These are phyloP conservation scores for Sesbania bispinosa DNA, from an alignment of 306 rosid genomes.

Conservation along the genomic window DNA sequence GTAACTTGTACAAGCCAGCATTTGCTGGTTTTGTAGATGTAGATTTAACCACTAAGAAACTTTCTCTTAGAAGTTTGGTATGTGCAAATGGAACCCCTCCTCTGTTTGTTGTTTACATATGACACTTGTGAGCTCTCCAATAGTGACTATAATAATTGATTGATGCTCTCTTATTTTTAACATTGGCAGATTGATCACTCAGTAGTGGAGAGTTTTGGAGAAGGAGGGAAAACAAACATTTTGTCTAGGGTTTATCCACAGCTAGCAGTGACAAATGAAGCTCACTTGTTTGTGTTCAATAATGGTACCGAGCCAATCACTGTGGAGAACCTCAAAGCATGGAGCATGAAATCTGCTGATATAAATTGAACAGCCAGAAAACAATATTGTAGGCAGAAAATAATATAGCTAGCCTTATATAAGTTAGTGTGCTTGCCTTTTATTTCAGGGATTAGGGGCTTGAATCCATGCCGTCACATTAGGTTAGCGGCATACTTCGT, in stretches of 20 bases:
- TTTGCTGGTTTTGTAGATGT: conserved; percentile 82
- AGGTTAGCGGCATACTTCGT: no score
- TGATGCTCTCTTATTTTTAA: neutral
- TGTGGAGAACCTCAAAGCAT: conserved; percentile 54
- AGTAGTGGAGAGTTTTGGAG: conserved; percentile 80
- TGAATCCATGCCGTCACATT: no score
- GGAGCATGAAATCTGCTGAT: conserved; percentile 63
- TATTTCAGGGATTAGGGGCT: no score
- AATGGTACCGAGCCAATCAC: conserved; percentile 65
- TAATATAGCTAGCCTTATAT: neutral
- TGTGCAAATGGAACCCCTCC: neutral
- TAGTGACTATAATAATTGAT: neutral
- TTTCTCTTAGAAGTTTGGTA: conserved; percentile 86
- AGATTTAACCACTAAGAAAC: conserved; percentile 49
- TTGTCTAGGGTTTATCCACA: conserved; percentile 76
- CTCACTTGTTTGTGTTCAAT: conserved; percentile 73
- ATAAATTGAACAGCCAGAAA: neutral
- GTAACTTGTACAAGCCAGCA: conserved; percentile 53
- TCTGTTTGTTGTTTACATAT: neutral
- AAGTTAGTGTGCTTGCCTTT: no score
- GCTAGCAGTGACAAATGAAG: conserved; percentile 37
- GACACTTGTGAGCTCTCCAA: neutral
- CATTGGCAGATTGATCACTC: conserved; percentile 80
- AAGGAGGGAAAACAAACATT: conserved; percentile 72
- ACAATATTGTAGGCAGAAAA: neutral